Base-by-base conservation (phyloP, 176 grass and related monocot species). In the Zoysia pacifica region DNA sequence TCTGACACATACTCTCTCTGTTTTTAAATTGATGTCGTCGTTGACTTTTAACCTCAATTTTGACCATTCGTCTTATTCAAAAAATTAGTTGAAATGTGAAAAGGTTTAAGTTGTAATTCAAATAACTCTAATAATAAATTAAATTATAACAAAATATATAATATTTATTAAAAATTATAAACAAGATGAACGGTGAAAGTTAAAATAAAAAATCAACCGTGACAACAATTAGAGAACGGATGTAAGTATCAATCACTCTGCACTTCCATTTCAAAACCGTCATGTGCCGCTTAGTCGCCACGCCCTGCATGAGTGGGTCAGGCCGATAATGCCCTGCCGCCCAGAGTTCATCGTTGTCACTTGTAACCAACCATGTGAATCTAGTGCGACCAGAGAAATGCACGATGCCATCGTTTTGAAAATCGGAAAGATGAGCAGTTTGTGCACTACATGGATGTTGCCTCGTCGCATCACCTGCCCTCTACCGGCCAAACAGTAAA, bases 221-320 rank as follows among this genome's bases (percentile, higher is more conserved):
- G n/a, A n/a, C n/a, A n/a, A n/a, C n/a, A n/a, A n/a, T n/a, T n/a
- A 45, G 6, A 45, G 28, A 28, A 28, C 28, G 28, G 28, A 28
- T 28, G 28, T 28, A 0, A 28, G 28, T 28, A 28, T 28, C 28
- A 28, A 28, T 28, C 28, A 28, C 55, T 5, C 12, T 58, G 18
- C 10, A 55, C 19, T 58, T 58, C 55, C 55, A 58, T 9, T 58
- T 58, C 0, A 35, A 61, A 50, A 20, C 5, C 12, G 28, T 39
- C 43, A 11, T 13, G 49, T 78, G 49, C 55, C 28, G 66, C 60
- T 66, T 82, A 82, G 80, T 83, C 43, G 44, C 86, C 61, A 48
- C 49, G 44, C 81, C 83, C 81, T 15, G 69, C 1, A 59, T 13
- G 60, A 67, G 74, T 67, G 16, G 16, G 49, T 76, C 59, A 45